Evolutionary conservation across 2,329 filamentous ascomycete genomes (phyloP), one percentile per base, ranked within the genome.

Genomic region (Apiospora sp.): DNA sequence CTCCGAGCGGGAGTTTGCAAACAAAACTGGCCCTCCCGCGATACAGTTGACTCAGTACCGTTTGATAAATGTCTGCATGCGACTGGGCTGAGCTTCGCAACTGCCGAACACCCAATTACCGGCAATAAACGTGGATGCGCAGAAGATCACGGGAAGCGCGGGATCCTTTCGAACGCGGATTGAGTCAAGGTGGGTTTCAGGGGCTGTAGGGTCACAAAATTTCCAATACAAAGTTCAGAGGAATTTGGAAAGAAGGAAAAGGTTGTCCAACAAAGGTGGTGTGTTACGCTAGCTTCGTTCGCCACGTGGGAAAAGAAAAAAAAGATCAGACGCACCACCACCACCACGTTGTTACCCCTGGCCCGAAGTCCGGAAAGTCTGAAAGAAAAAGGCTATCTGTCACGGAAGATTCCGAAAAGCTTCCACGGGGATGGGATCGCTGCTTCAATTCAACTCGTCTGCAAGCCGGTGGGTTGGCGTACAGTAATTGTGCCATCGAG

Each of bases 381-480:
- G 37, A 10, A 8, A 8, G 8, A 1, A 41, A 41, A 13, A 34
- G 8, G 19, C 10, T 64, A 34, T 22, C 10, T 64, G 58, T 22
- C 58, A 64, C 58, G 58, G 58, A 64, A 22, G 7, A n/a, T 41
- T 64, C 58, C 58, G 58, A 64, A 64, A 64, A 34, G 34, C 41
- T 64, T 64, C 58, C 34, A 24, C 19, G 19, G 4, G 34, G 58
- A 41, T 41, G 30, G 58, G 34, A 4, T 41, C 19, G 34, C 14
- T 37, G 58, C 34, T 64, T 24, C 4, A 30, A 4, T 30, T 30
- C n/a, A n/a, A n/a, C n/a, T 30, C 27, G 41, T 64, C 34, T 19
- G 22, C 37, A 24, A 10, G 27, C 54, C 12, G 22, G 3, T 22
- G 41, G 8, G 10, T 64, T 41, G 34, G 58, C 41, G 19, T 30